These are phyloP conservation scores for Rhazya stricta DNA, from an alignment of 257 asterid genomes.

Conservation along the genomic window DNA sequence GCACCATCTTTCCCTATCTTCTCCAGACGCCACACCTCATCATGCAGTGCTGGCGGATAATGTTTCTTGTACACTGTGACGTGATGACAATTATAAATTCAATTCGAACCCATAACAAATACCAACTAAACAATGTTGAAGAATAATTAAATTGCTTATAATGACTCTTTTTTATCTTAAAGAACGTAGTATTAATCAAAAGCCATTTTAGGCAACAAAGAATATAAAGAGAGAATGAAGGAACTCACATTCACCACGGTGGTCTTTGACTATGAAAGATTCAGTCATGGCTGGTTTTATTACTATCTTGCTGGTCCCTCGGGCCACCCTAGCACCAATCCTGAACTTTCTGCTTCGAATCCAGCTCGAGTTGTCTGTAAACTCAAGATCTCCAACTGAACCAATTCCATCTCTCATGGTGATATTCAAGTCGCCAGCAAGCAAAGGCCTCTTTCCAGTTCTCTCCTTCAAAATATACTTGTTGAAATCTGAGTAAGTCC, in stretches of 20 bases:
- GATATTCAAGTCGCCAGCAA: slow-evolving; percentile 43
- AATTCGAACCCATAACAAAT: not conserved
- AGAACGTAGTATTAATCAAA: not conserved
- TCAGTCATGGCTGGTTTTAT: slow-evolving; percentile 51
- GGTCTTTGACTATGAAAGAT: slow-evolving; percentile 65
- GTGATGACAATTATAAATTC: not conserved
- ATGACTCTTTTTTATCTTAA: not conserved
- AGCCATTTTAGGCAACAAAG: not conserved
- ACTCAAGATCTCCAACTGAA: slow-evolving; percentile 50
- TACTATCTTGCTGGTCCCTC: not conserved
- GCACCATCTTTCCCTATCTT: slow-evolving; percentile 70
- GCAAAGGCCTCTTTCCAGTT: slow-evolving; percentile 56
- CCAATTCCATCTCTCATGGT: slow-evolving; percentile 47
- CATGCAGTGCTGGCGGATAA: slow-evolving; percentile 56
- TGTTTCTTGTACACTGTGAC: slow-evolving; percentile 68
- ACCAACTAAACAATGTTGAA: not conserved
- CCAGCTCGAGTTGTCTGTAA: slow-evolving; percentile 80
- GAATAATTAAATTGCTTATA: not conserved
- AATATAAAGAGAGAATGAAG: not conserved
- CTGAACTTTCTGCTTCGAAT: slow-evolving; percentile 57
- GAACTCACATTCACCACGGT: slow-evolving; percentile 72
- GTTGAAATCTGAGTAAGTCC: slow-evolving; percentile 38
- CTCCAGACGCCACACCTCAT: slow-evolving; percentile 73
- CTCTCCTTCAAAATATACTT: slow-evolving; percentile 48
- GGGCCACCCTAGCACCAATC: slow-evolving; percentile 54